phyloP scores from a whole-genome alignment of 2,329 filamentous ascomycete species.

The Tolypocladium ovalisporum region DNA sequence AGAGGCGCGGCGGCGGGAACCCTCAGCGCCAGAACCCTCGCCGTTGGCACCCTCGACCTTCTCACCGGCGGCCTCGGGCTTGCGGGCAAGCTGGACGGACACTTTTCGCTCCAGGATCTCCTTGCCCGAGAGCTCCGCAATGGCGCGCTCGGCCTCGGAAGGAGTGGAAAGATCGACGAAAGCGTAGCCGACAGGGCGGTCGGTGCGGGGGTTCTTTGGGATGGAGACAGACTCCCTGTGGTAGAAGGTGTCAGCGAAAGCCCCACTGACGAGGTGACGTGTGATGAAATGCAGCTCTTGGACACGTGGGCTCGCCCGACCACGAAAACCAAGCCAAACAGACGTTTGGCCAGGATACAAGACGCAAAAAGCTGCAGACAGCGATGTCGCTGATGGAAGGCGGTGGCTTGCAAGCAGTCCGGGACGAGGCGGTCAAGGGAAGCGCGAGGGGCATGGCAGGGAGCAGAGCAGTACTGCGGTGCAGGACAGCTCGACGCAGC shows the following conservation, averaged over 20 bases:
- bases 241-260: slow-evolving; percentile 14
- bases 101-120: slow-evolving; percentile 98
- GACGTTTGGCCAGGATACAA: not conserved
- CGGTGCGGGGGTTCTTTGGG: slow-evolving; percentile 97
- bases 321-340: not conserved
- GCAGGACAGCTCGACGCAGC: not conserved
- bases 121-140: slow-evolving; percentile 90
- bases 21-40: slow-evolving; percentile 62
- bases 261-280: not conserved
- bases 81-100: slow-evolving; percentile 95
- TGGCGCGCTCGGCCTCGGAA: slow-evolving; percentile 88
- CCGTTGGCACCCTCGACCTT: slow-evolving; percentile 65
- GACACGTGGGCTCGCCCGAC: not conserved
- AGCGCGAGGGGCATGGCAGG: not conserved
- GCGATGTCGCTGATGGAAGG: not conserved
- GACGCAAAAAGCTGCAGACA: not conserved
- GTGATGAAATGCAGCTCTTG: not conserved
- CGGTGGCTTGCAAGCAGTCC: not conserved
- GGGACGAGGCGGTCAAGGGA: not conserved
- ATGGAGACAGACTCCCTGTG: slow-evolving; percentile 94
- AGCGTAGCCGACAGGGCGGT: slow-evolving; percentile 95
- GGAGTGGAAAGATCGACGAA: slow-evolving; percentile 97
- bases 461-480: not conserved
- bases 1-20: slow-evolving; percentile 49
- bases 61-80: slow-evolving; percentile 78